These are phyloP conservation scores for Chalciporus chontae DNA, from an alignment of 768 basidiomycete species.

Conservation along the genomic window DNA sequence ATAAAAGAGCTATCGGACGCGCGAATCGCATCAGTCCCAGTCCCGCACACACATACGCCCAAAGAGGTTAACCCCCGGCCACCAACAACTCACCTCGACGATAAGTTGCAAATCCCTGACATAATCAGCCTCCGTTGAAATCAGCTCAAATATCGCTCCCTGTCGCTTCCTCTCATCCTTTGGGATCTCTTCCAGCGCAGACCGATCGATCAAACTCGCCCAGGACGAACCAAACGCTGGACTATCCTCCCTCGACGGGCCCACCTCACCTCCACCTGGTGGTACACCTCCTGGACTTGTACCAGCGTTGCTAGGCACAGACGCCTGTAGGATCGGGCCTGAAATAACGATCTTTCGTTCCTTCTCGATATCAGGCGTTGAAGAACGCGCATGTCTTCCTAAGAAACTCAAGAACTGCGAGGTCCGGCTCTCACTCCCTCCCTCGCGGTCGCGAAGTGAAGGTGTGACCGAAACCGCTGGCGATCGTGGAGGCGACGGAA, in stretches of 20 bases:
- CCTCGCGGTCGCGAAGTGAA: constrained; percentile 27
- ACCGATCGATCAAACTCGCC: constrained; percentile 87
- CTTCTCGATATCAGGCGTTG: constrained; percentile 48
- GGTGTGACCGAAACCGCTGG: constrained; percentile 32
- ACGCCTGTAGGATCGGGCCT: constrained; percentile 52
- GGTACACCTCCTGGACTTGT: background rate
- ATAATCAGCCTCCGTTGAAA: constrained; percentile 85
- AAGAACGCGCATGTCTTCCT: constrained; percentile 41
- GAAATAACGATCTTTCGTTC: constrained; percentile 59
- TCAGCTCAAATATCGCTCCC: constrained; percentile 95
- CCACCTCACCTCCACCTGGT: background rate
- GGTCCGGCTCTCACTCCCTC: constrained; percentile 35
- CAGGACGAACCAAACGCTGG: constrained; percentile 76
- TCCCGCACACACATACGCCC: background rate
- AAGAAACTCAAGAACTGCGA: constrained; percentile 61
- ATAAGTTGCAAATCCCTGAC: constrained; percentile 89
- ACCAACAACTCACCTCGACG: constrained; percentile 62
- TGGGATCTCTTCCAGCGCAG: constrained; percentile 79
- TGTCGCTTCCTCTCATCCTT: constrained; percentile 78
- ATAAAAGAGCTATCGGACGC: constrained; percentile 68
- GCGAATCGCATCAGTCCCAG: background rate
- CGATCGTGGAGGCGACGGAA: constrained; percentile 40
- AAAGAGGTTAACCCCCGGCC: background rate
- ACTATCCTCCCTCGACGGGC: constrained; percentile 43
- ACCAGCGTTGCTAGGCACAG: constrained; percentile 15